Evolutionary conservation across 2,329 filamentous ascomycete genomes (phyloP).

Genomic region (Xylariaceae sp.): DNA sequence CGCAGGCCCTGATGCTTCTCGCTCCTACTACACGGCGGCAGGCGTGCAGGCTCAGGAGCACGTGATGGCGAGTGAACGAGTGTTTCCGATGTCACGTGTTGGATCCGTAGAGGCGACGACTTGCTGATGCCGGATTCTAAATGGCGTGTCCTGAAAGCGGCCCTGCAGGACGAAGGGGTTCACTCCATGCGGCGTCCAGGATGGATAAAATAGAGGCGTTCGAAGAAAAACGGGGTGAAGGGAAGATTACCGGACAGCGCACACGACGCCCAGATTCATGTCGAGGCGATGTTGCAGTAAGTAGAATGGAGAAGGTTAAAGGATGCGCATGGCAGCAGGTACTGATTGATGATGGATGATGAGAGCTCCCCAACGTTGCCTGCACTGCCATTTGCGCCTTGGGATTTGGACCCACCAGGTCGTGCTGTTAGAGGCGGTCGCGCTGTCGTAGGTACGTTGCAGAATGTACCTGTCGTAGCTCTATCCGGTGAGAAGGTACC

Average conservation of each 20-base stretch:
- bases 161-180: background rate
- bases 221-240: background rate
- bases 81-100: background rate
- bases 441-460: conserved; percentile 7
- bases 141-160: background rate
- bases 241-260: background rate
- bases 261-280: background rate
- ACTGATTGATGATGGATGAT: background rate
- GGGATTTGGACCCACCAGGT: background rate
- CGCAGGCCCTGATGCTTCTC: background rate
- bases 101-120: background rate
- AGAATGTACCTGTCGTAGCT: background rate
- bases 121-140: background rate
- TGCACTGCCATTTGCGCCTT: background rate
- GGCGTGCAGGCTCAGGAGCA: background rate
- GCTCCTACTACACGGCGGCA: background rate
- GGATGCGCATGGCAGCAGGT: background rate
- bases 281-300: background rate
- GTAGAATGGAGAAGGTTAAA: background rate
- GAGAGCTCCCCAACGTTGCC: background rate
- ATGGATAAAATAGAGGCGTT: conserved; percentile 7
- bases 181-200: background rate
- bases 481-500: background rate
- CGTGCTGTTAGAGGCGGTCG: background rate
- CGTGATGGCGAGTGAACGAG: background rate